These are phyloP conservation scores for Lecanoromycetidae sp. DNA, from an alignment of 2,329 filamentous ascomycete genomes.

Conservation along the genomic window DNA sequence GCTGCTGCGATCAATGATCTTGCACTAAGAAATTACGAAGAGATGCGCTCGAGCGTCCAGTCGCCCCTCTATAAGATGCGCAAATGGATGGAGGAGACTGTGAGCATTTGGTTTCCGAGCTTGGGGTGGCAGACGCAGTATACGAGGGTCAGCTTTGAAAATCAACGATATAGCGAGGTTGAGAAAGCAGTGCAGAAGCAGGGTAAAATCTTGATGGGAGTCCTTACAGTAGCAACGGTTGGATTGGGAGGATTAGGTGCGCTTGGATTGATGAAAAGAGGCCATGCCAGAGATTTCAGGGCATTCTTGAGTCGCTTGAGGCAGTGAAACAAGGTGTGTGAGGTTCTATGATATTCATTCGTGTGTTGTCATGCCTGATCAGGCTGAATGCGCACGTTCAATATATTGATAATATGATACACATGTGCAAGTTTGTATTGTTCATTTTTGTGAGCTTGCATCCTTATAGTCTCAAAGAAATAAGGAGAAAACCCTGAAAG, in stretches of 20 bases:
- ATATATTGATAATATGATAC: no score
- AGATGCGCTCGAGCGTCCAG: constrained; percentile 82
- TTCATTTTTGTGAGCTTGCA: no score
- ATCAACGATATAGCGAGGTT: constrained; percentile 80
- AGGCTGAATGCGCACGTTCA: no score
- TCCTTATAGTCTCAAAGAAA: no score
- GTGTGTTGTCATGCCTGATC: no score
- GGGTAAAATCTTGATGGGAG: constrained; percentile 44
- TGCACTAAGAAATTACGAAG: constrained; percentile 78
- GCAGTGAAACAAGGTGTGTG: not conserved
- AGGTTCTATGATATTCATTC: no score
- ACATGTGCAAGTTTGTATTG: no score
- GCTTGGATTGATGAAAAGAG: not conserved
- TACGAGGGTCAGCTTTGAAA: constrained; percentile 81
- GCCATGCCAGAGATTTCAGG: not conserved
- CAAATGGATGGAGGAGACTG: constrained; percentile 74
- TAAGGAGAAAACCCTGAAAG: no score
- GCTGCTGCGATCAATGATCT: constrained; percentile 86
- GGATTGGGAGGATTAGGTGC: not conserved
- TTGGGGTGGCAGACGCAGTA: constrained; percentile 91
- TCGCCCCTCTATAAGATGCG: constrained; percentile 65
- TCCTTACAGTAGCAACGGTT: constrained; percentile 16
- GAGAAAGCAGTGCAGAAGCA: constrained; percentile 58
- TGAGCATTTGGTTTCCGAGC: constrained; percentile 62
- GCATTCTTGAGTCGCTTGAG: not conserved